Evolutionary conservation across 345 rosid genomes (phyloP), one percentile per base, ranked within the genome.

Genomic region (Carallia pectinifolia): DNA sequence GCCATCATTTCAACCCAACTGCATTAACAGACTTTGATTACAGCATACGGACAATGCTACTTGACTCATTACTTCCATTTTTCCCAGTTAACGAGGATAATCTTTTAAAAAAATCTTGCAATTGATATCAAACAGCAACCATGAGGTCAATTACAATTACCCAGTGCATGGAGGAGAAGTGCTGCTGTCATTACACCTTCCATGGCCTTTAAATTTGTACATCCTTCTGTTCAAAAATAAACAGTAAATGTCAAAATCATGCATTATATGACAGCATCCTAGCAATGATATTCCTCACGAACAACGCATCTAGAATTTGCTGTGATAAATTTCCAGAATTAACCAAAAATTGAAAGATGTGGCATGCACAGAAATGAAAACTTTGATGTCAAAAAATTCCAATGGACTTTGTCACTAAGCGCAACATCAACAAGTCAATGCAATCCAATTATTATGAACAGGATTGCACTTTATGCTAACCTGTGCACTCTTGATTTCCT

Each of bases 1-100:
- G 93, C 96, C 98, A 94, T 94, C 89, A 94, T 85, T 81, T 91
- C 98, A 40, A 94, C 98, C 98, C 98, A 94, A 56, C 98, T 94
- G 77, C 83, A 79, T 1, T 23, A 70, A 74, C 29, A 69, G 30
- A 65, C 63, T 68, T 48, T 9, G 47, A 13, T 19, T 37, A 53
- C 71, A 0, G 29, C 34, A 36, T 64, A 19, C 39, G n/a, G 67
- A 48, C 27, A 17, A 38, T n/a, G 60, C 60, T 56, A 56, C 31
- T 56, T 27, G 15, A 56, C 33, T 19, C 27, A 23, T 19, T 56
- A 19, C 12, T 19, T 56, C 10, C 18, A 23, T 30, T 6, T 62
- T 30, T 23, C n/a, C 30, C 15, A 50, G 59, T 33, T 23, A 68
- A n/a, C 36, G 66, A 54, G 13, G 40, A 9, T 15, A 44, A 44